Base-by-base conservation (phyloP, 2,329 filamentous ascomycete species). In the Pseudogymnoascus sp. region DNA sequence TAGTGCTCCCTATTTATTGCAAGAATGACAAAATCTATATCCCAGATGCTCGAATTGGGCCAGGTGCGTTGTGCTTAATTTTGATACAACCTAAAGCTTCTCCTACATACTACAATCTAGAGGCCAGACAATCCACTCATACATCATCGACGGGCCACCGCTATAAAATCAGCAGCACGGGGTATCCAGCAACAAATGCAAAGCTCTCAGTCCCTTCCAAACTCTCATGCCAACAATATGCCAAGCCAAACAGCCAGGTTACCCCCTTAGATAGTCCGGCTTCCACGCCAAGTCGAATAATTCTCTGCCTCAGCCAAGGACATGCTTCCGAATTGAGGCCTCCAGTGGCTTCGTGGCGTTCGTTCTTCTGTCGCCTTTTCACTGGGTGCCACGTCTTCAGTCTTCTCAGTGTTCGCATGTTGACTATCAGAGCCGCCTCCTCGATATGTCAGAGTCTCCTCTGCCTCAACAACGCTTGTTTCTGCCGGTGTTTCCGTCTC, bases 11-110 rank as follows among this genome's bases (percentile, higher is more conserved):
- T 57, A 57, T 57, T 16, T 57, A 57, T 57, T 57, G 51, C 51
- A 57, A 57, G 51, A 57, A 57, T 57, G 51, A 57, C 51, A 34
- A 57, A 57, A 57, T 57, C 29, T 57, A 57, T 57, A 57, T 57
- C 51, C 51, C 29, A 57, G 5, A 12, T 5, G 16, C 51, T 34
- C 51, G 29, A 57, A 34, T 34, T 18, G 29, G 51, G 16, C 51
- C 29, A 14, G 10, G 10, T 57, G 29, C 16, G 29, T 57, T 57
- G 51, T 57, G 51, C 16, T 26, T 57, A 36, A 18, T 21, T 14
- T 57, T 57, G 29, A 21, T 57, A 57, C 29, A 34, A 14, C 51
- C 29, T 57, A 57, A 3, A 36, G 51, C 29, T 57, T 57, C n/a
- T 57, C 51, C 29, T 34, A 57, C 51, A 57, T 57, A 34, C 29